Evolutionary conservation across 2,329 filamentous ascomycete species (phyloP).

Genomic region (Fusarium burgessii): DNA sequence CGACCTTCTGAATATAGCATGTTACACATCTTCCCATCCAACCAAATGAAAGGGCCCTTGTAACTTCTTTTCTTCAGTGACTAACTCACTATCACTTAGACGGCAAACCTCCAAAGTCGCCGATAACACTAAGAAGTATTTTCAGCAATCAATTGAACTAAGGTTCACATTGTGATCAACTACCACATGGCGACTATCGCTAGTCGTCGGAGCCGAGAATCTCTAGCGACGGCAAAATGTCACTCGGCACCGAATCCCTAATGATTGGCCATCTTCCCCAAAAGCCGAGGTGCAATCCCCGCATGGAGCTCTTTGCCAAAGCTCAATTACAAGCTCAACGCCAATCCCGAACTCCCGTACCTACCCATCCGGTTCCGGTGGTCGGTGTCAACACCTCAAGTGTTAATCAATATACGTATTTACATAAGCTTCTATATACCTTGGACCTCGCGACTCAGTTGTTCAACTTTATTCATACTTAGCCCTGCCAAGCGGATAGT

Average conservation of each 20-base stretch:
- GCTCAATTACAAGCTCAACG: conserved; percentile 20
- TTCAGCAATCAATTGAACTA: not conserved
- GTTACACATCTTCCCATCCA: not conserved
- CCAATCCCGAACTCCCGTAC: conserved; percentile 3
- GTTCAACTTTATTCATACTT: not conserved
- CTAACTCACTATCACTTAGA: not conserved
- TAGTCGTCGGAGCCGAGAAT: conserved; percentile 29
- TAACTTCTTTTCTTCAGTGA: not conserved
- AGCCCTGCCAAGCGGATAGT: not conserved
- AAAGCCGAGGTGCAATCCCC: conserved; percentile 31
- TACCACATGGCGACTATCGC: not conserved
- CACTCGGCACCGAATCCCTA: conserved; percentile 32
- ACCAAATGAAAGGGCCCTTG: not conserved
- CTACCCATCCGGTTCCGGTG: conserved; percentile 32
- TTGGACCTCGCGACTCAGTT: not conserved
- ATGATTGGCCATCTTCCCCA: conserved; percentile 14
- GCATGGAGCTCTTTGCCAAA: conserved; percentile 20
- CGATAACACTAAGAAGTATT: conserved; percentile 5
- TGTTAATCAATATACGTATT: not conserved
- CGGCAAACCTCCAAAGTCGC: conserved; percentile 20
- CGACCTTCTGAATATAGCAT: not conserved
- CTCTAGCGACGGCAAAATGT: conserved; percentile 20
- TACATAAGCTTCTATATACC: not conserved
- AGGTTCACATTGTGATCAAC: not conserved
- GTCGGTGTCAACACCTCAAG: conserved; percentile 16